Percentiles rank a stretch among this genome's conserved stretches.
These are phyloP conservation scores for Trypethelium eluteriae DNA, from an alignment of 495 filamentous ascomycete species.

Conservation along the genomic window DNA sequence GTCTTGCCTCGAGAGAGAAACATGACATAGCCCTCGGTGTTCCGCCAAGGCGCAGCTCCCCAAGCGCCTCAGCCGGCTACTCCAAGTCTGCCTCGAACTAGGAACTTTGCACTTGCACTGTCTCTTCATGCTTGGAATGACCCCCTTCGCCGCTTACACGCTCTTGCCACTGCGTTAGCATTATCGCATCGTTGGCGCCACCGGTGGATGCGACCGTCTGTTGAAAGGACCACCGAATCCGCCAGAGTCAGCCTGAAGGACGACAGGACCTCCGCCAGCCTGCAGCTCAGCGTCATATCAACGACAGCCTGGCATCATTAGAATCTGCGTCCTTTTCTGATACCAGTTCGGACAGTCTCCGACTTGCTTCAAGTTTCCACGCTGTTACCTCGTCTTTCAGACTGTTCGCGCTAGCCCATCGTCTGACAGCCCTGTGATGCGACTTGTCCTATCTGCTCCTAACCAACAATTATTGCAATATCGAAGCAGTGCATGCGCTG, in stretches of 20 bases:
- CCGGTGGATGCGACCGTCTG: background rate
- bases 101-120: background rate
- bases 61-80: background rate
- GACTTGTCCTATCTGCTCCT: too few species aligned
- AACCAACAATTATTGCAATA: too few species aligned
- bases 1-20: background rate
- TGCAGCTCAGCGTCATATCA: background rate
- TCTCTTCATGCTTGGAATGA: background rate
- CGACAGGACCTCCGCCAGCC: background rate
- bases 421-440: too few species aligned
- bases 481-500: too few species aligned
- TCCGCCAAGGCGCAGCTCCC: conserved; percentile 10
- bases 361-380: background rate
- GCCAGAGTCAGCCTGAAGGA: background rate
- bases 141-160: background rate
- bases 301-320: background rate
- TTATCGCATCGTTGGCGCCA: background rate
- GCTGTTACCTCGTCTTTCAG: background rate
- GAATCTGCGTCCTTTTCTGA: background rate
- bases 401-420: background rate
- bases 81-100: conserved; percentile 4
- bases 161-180: background rate
- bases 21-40: conserved; percentile 9
- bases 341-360: background rate
- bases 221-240: background rate